Evolutionary conservation across 176 grass and related monocot species (phyloP), one percentile per base, ranked within the genome.

Genomic region (Paspalum notatum): DNA sequence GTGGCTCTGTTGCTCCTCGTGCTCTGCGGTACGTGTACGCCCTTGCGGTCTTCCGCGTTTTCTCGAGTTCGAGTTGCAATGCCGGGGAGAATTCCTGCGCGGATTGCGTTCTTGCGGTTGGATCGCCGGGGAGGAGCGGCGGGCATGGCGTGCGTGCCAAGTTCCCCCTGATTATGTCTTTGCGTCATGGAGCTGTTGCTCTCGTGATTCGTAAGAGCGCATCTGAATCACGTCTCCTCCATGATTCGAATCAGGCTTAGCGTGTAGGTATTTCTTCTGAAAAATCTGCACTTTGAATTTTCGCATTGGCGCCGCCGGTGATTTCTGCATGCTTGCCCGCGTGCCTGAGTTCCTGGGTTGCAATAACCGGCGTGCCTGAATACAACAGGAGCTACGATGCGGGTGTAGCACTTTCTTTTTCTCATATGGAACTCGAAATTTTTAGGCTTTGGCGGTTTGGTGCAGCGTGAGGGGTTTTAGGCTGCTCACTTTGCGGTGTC

Each of bases 1-100:
- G 63, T 72, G 77, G 21, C 72, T 21, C 32, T 46, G 39, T 37
- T 62, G 20, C 72, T 85, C 76, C 78, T 90, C 32, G 17, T 80
- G 50, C 63, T 85, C 37, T 78, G 55, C 37, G 83, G 88, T 90
- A 60, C 7, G 83, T 63, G 83, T 63, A 16, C 65, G 65, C 12
- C 42, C 42, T 43, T 4, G 59, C 12, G 25, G 77, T 49, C 62
- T 81, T 72, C 60, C 16, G 46, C 49, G 64, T 66, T 72, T 58
- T 51, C 18, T 72, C 11, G 58, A 17, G 12, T 72, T 82, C 32
- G 78, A 66, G 59, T 43, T 45, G 78, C 83, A 90, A 82, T 86
- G 88, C 72, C 9, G 73, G 7, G 49, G 17, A 41, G 57, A 85
- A 85, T 85, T 72, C 6, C 59, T 3, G 48, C 12, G 15, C 49